These are phyloP conservation scores for Tirmania nivea DNA, from an alignment of 495 filamentous ascomycete genomes.

Conservation along the genomic window DNA sequence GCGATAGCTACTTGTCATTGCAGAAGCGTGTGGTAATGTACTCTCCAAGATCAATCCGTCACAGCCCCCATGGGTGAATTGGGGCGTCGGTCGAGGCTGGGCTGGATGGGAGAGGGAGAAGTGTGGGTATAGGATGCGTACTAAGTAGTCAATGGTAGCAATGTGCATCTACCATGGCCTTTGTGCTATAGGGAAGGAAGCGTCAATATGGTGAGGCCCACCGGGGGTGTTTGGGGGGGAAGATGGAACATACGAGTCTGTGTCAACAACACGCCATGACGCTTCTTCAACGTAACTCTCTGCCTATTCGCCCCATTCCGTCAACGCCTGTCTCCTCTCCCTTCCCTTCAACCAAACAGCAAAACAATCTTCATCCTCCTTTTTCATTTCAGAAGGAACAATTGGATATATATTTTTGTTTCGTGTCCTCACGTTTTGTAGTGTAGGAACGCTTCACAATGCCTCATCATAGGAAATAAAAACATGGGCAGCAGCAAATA, in stretches of 20 bases:
- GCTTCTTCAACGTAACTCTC: conserved; percentile 76
- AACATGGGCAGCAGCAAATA: neutral
- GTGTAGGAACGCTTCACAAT: conserved; percentile 17
- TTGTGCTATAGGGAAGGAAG: neutral
- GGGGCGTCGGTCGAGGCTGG: no score
- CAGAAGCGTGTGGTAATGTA: no score
- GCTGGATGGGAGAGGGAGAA: conserved; percentile 33
- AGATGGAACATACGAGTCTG: conserved; percentile 44
- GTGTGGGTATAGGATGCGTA: conserved; percentile 63
- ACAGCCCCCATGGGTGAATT: no score
- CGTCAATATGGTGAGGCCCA: no score
- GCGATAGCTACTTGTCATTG: no score
- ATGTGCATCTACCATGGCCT: neutral
- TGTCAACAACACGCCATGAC: conserved; percentile 67
- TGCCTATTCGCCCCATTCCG: conserved; percentile 31
- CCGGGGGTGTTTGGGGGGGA: no score
- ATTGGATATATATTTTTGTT: conserved; percentile 17
- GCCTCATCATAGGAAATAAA: conserved; percentile 10
- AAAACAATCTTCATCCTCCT: no score
- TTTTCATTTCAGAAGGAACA: conserved; percentile 20
- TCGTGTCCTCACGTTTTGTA: conserved; percentile 6
- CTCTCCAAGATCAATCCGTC: no score
- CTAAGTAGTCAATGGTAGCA: conserved; percentile 35
- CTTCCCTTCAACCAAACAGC: no score
- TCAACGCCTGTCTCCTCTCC: no score